Conservation (phyloP, 257 asterid species). For the Leptodermis oblonga region DNA sequence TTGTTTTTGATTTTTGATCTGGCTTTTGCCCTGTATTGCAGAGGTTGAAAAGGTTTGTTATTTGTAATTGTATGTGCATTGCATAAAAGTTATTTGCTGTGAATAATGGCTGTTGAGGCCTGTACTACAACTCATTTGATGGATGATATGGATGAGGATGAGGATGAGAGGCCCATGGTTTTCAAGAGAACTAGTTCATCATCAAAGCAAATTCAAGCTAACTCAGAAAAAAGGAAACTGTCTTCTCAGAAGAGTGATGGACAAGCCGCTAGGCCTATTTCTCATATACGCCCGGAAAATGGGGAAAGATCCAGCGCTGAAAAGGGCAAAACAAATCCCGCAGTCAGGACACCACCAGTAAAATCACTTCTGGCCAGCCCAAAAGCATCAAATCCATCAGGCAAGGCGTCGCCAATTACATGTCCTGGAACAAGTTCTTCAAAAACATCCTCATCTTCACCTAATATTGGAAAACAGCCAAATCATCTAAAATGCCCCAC, state of each 20-base stretch:
- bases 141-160: constrained; percentile 67
- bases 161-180: constrained; percentile 73
- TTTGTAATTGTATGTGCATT: constrained; percentile 6
- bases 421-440: constrained; percentile 32
- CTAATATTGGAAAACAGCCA: constrained; percentile 26
- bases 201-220: constrained; percentile 51
- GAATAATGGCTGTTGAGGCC: constrained; percentile 67
- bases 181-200: constrained; percentile 67
- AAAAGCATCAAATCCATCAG: constrained; percentile 40
- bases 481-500: constrained; percentile 21
- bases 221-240: constrained; percentile 37
- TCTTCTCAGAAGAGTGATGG: constrained; percentile 58
- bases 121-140: constrained; percentile 39
- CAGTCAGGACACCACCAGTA: constrained; percentile 47
- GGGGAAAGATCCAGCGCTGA: constrained; percentile 53
- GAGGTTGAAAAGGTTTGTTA: neutral
- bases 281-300: constrained; percentile 48
- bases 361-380: constrained; percentile 49
- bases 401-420: constrained; percentile 36
- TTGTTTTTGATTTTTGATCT: neutral
- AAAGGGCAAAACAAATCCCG: constrained; percentile 38
- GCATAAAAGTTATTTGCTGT: constrained; percentile 29
- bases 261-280: constrained; percentile 36
- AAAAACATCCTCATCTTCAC: constrained; percentile 35
- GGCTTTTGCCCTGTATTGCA: neutral